Conservation (phyloP, 352 stramenopile genomes). For the Phytophthora tubulina region DNA sequence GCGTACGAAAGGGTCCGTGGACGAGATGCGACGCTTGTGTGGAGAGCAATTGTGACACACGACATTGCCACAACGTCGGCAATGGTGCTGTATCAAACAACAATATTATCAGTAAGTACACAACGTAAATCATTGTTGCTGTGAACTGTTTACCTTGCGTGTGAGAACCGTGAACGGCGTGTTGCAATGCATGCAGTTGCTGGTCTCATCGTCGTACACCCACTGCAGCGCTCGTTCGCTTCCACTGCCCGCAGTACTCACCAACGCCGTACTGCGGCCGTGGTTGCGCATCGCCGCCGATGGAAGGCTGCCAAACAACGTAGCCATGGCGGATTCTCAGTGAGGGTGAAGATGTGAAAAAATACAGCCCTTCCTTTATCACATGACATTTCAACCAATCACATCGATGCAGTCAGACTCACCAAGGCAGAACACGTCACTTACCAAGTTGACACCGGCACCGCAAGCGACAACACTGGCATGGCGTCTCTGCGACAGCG, state of each 20-base stretch:
- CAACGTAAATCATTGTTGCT: background rate
- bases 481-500: slow-evolving; percentile 53
- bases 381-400: slow-evolving; percentile 28
- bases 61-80: slow-evolving; percentile 84
- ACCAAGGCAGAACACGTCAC: slow-evolving; percentile 42
- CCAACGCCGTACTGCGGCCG: slow-evolving; percentile 51
- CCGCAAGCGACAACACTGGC: background rate
- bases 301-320: slow-evolving; percentile 77
- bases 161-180: slow-evolving; percentile 85
- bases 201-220: slow-evolving; percentile 87
- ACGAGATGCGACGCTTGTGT: slow-evolving; percentile 85
- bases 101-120: background rate
- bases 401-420: background rate
- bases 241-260: slow-evolving; percentile 32
- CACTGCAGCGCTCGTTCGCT: slow-evolving; percentile 78
- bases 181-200: slow-evolving; percentile 91
- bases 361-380: background rate
- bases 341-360: slow-evolving; percentile 13
- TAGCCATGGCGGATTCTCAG: slow-evolving; percentile 51
- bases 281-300: slow-evolving; percentile 64
- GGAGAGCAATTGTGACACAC: slow-evolving; percentile 89
- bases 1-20: slow-evolving; percentile 84
- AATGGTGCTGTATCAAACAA: slow-evolving; percentile 70
- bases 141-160: slow-evolving; percentile 62
- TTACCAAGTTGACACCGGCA: slow-evolving; percentile 26